phyloP scores from a whole-genome alignment of 1,284 basidiomycete genomes.

The Serendipita sp. region DNA sequence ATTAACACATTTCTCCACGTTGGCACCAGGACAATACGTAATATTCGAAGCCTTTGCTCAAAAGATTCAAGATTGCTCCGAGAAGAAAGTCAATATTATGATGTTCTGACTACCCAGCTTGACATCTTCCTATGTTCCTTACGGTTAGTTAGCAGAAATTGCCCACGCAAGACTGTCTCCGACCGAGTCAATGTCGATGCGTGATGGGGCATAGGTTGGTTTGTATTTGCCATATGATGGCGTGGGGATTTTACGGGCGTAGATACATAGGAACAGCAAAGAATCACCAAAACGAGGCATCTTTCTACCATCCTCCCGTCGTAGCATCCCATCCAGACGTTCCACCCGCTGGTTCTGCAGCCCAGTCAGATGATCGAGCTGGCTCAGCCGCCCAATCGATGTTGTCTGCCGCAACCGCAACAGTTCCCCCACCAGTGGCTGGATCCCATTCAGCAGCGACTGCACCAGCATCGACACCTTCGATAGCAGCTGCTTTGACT shows the following conservation, averaged over 20 bases:
- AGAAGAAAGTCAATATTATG: no score
- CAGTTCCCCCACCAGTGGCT: conserved; percentile 53
- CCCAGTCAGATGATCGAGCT: conserved; percentile 60
- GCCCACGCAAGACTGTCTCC: no score
- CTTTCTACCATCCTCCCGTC: conserved; percentile 13
- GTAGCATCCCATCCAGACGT: conserved; percentile 26
- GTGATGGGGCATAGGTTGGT: no score
- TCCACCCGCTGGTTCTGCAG: conserved; percentile 55
- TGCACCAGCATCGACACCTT: conserved; percentile 39
- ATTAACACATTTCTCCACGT: not conserved
- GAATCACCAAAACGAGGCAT: not conserved
- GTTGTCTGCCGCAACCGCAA: conserved; percentile 53
- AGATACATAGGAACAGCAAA: not conserved
- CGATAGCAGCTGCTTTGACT: conserved; percentile 78
- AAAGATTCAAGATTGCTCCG: no score
- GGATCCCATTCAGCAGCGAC: conserved; percentile 65
- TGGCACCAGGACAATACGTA: not conserved
- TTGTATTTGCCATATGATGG: not conserved
- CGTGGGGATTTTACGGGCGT: not conserved
- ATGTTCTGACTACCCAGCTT: no score
- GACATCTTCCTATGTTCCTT: no score
- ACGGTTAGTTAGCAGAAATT: no score
- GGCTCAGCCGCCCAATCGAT: conserved; percentile 77
- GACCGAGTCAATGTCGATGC: no score
- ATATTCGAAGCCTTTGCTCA: no score